Base-by-base conservation (phyloP, 1,284 basidiomycete genomes). In the Peniophora sp. region DNA sequence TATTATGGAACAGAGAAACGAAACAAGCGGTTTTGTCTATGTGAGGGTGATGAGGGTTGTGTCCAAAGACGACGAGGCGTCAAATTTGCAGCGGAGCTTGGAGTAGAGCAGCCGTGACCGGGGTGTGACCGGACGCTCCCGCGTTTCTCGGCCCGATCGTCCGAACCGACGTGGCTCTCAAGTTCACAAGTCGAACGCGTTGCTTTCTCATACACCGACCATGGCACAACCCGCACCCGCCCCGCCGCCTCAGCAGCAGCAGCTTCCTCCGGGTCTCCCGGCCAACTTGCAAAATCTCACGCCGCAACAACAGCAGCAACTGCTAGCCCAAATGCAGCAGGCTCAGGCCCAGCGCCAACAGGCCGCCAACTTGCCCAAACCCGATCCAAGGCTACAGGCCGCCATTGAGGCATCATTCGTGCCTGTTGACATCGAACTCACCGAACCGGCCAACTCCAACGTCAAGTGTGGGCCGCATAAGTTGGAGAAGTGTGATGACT, bases 321-420 rank as follows among this genome's bases (percentile, higher is more conserved):
- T 70, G 46, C 64, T 66, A 56, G 67, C 70, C 52, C 65, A 68
- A 22, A 41, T 41, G 37, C 66, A 69, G 37, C 65, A 68, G 37
- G 71, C 72, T 61, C 59, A 47, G 44, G 56, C 54, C 22, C 48
- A 55, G 46, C 62, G 59, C 52, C 70, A 70, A 50, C 69, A 71
- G 49, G 67, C 68, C 57, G 62, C 67, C 46, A 55, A 69, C 27
- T 71, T 75, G 23, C 74, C 75, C 9, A 67, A 73, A 11, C 72
- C 82, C 24, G 87, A 90, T 64, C 85, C 86, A 0, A 68, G 75
- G 41, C 70, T 88, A 58, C 85, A 86, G 57, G 85, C 85, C 1
- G 65, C 83, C 55, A 88, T 91, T 47, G 88, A 89, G 57, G 79
- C 79, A 47, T 80, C 82, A 63, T 88, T 81, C 64, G 64, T 66